Conservation (phyloP, 257 asterid species). For the Scutellaria minor region DNA sequence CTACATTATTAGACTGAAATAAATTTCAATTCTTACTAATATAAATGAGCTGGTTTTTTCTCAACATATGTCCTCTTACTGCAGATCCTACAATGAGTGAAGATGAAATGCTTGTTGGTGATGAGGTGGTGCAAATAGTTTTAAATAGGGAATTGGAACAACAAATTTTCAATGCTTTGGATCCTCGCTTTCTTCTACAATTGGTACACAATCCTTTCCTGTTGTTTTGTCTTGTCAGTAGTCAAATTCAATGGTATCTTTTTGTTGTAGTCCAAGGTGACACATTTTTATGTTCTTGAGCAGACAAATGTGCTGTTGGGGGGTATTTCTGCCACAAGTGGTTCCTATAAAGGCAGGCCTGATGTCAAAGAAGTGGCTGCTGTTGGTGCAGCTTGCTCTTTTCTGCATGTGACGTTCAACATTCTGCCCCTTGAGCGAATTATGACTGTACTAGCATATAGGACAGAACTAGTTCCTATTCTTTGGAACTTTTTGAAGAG, state of each 20-base stretch:
- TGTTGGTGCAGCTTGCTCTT: conserved; percentile 87
- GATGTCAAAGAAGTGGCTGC: conserved; percentile 68
- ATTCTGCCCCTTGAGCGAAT: conserved; percentile 81
- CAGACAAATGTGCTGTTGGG: conserved; percentile 84
- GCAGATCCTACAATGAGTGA: conserved; percentile 63
- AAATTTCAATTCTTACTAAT: background rate
- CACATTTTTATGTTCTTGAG: conserved; percentile 28
- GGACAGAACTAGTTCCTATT: conserved; percentile 86
- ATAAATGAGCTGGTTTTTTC: conserved; percentile 16
- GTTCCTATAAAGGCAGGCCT: conserved; percentile 54
- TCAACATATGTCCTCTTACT: conserved; percentile 30
- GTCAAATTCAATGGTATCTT: conserved; percentile 22
- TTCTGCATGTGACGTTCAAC: conserved; percentile 77
- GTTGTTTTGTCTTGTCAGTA: conserved; percentile 23
- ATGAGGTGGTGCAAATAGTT: conserved; percentile 50
- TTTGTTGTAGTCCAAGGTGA: conserved; percentile 26
- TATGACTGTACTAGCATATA: conserved; percentile 90
- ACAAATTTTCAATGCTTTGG: conserved; percentile 74
- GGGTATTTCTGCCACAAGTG: conserved; percentile 48
- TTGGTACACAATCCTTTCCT: conserved; percentile 55
- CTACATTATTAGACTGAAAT: background rate
- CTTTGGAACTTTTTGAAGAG: conserved; percentile 90
- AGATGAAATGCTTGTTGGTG: conserved; percentile 75
- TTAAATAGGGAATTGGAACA: conserved; percentile 72
- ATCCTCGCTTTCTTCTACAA: conserved; percentile 78